A percentile compares a stretch with the other conserved stretches of the same genome.
Evolutionary conservation across 805 yeast genomes (phyloP).

Genomic region (Nakazawaea laoshanensis): DNA sequence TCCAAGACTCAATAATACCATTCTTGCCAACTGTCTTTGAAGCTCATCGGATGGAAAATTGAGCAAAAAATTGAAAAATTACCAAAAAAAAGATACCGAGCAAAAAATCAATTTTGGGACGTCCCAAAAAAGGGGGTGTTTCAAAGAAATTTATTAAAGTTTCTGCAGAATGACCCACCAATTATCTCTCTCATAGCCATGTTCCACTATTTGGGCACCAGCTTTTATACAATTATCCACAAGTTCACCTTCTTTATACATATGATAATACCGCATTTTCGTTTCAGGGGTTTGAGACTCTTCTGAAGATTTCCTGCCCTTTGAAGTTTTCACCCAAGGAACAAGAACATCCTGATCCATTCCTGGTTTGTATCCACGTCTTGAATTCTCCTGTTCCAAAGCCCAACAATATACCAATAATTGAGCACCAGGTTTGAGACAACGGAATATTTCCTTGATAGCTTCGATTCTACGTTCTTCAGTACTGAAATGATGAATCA

Average conservation of each 20-base stretch:
- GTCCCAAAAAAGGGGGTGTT: too few species aligned
- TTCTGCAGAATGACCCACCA: constrained; percentile 71
- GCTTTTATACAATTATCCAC: constrained; percentile 61
- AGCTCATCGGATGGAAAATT: too few species aligned
- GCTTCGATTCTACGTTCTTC: constrained; percentile 72
- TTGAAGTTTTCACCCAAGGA: constrained; percentile 81
- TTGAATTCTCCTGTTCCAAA: constrained; percentile 75
- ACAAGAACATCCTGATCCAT: constrained; percentile 91
- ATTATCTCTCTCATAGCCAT: constrained; percentile 89
- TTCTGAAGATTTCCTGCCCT: constrained; percentile 26
- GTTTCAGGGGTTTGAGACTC: constrained; percentile 29
- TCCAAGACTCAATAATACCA: too few species aligned
- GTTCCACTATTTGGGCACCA: constrained; percentile 56
- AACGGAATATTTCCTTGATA: constrained; percentile 55
- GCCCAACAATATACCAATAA: constrained; percentile 95
- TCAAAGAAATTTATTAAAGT: constrained; percentile 14
- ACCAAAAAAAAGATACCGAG: too few species aligned
- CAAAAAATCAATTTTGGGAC: too few species aligned
- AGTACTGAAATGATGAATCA: constrained; percentile 91
- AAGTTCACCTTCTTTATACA: constrained; percentile 79
- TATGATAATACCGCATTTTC: constrained; percentile 80
- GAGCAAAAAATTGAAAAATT: too few species aligned
- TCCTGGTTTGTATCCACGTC: constrained; percentile 87
- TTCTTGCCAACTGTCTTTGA: too few species aligned
- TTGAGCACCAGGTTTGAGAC: constrained; percentile 51